Conservation (phyloP, 1,284 basidiomycete genomes). For the Erythrobasidium hasegawianum region DNA sequence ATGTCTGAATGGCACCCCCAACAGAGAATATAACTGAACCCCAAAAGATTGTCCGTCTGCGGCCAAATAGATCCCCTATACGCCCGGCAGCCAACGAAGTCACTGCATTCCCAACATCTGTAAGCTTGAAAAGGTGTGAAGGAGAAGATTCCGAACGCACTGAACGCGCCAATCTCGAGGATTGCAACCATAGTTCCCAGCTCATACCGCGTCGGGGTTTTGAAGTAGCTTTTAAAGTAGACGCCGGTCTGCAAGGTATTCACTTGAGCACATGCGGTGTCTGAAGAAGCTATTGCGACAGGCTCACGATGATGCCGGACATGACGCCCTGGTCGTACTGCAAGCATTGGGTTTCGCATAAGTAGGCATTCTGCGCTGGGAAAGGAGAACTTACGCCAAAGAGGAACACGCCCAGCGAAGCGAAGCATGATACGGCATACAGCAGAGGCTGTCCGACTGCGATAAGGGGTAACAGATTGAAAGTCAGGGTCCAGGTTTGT, state of each 20-base stretch:
- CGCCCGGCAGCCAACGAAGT: constrained; percentile 85
- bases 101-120: constrained; percentile 54
- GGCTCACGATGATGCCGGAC: constrained; percentile 65
- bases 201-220: constrained; percentile 62
- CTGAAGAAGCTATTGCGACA: constrained; percentile 6
- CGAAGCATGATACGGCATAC: constrained; percentile 76
- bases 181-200: constrained; percentile 68
- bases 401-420: constrained; percentile 80
- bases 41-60: constrained; percentile 78
- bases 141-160: constrained; percentile 51
- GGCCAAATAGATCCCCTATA: constrained; percentile 80
- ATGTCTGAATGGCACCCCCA: constrained; percentile 85
- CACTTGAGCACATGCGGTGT: background rate
- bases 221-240: constrained; percentile 55
- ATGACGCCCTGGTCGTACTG: constrained; percentile 60
- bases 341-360: background rate
- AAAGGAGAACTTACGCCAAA: constrained; percentile 50
- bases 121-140: background rate
- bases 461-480: background rate
- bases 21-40: constrained; percentile 84
- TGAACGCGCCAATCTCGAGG: constrained; percentile 81
- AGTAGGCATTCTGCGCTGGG: background rate
- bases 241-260: background rate
- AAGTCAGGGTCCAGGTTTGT: no score
- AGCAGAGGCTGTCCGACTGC: constrained; percentile 77